phyloP scores from a whole-genome alignment of 1,284 basidiomycete genomes.

The Microbotryum intermedium region DNA sequence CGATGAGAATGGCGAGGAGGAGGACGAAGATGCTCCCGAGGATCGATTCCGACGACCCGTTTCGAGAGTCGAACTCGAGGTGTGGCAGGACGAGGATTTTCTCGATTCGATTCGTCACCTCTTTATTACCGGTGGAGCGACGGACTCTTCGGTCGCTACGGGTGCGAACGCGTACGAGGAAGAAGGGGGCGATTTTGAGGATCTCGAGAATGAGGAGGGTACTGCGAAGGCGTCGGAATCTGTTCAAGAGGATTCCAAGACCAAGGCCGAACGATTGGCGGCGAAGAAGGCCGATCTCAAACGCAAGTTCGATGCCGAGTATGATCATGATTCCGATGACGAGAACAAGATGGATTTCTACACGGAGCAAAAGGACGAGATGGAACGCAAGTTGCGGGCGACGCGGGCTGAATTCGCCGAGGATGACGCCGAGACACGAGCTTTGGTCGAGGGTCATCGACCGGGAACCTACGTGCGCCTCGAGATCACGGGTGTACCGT shows the following conservation, averaged over 20 bases:
- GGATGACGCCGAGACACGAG: conserved; percentile 67
- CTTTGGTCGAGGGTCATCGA: conserved; percentile 78
- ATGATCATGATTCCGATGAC: conserved; percentile 72
- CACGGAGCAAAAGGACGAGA: conserved; percentile 82
- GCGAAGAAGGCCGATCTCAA: conserved; percentile 87
- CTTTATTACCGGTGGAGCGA: conserved; percentile 73
- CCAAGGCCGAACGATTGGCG: conserved; percentile 54
- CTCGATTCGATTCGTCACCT: conserved; percentile 77
- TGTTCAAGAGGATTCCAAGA: conserved; percentile 29
- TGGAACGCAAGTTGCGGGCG: conserved; percentile 71
- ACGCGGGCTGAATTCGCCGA: conserved; percentile 81
- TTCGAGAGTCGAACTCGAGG: conserved; percentile 48
- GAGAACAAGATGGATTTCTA: conserved; percentile 69
- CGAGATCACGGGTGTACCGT: conserved; percentile 74
- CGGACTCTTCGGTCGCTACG: conserved; percentile 20
- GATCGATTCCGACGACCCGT: conserved; percentile 52
- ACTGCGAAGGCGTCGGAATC: conserved; percentile 16
- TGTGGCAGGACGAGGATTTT: conserved; percentile 76
- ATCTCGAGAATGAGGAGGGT: conserved; percentile 44
- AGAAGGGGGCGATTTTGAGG: conserved; percentile 46
- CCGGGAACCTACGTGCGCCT: conserved; percentile 92
- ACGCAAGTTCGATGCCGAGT: conserved; percentile 92
- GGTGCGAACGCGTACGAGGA: conserved; percentile 42
- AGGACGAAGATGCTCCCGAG: conserved; percentile 37
- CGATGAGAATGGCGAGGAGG: conserved; percentile 54